Evolutionary conservation across 1,284 basidiomycete species (phyloP), one percentile per base, ranked within the genome.

Genomic region (Naganishia sp.): DNA sequence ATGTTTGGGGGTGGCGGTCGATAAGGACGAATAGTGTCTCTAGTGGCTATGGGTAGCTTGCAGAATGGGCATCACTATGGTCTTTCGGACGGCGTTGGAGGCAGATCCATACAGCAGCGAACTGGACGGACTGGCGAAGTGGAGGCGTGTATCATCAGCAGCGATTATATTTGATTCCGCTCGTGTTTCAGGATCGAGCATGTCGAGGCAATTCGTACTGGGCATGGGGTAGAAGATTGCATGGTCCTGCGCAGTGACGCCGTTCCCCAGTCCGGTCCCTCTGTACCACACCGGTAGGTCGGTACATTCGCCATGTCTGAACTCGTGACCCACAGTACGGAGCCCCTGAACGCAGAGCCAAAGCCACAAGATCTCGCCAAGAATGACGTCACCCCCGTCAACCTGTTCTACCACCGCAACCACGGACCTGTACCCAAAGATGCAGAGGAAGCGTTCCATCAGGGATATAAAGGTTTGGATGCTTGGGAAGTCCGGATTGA

Each of bases 1-100:
- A 78, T 79, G 77, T 75, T 87, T 63, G 79, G 85, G 70, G 82
- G 77, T 18, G 67, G 68, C 11, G 67, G 67, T 35, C 50, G 58
- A 32, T 58, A 39, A 52, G 42, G 35, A 10, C 2, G 13, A 4
- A 9, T 39, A 39, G 1, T 28, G 28, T 28, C 28, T 28, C 5
- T 28, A n/a, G n/a, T n/a, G 1, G 28, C 28, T 28, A 28, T 28
- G 28, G 28, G 28, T 28, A 28, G 28, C 1, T 28, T 2, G 28
- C 28, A 28, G 28, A 1, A 28, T 28, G 1, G 28, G 28, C 28
- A 28, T 28, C 28, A 2, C 28, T 28, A 28, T 28, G 28, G 28
- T 28, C 28, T 28, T 28, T 28, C 28, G 28, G 28, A 1, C 28
- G 35, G 32, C 32, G 18, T 25, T 23, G 42, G 46, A n/a, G 23